Conservation (phyloP, 371 early-diverging fungal species). For the Polyrhizophydium stewartii region DNA sequence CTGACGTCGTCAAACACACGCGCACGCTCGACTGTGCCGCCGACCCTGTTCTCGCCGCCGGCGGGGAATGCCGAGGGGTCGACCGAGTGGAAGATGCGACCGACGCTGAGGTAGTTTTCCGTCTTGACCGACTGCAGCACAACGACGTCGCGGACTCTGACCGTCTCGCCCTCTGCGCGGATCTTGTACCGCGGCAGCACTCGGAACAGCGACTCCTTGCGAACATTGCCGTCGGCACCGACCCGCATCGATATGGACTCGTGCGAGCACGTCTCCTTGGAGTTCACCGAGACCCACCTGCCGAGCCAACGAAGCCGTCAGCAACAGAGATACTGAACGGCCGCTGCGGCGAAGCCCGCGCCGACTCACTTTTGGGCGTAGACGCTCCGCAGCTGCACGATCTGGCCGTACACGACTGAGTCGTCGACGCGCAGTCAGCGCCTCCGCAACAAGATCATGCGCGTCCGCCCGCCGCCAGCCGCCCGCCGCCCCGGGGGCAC, state of each 20-base stretch:
- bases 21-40: neutral
- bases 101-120: slow-evolving; percentile 47
- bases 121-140: slow-evolving; percentile 49
- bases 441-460: too few relatives aligned
- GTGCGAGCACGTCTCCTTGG: slow-evolving; percentile 36
- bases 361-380: slow-evolving; percentile 41
- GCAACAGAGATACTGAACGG: too few relatives aligned
- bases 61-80: slow-evolving; percentile 5
- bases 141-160: slow-evolving; percentile 47
- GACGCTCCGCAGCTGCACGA: slow-evolving; percentile 46
- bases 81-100: slow-evolving; percentile 4
- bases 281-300: slow-evolving; percentile 44
- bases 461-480: too few relatives aligned
- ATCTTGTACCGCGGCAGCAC: slow-evolving; percentile 54
- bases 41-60: neutral
- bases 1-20: slow-evolving; percentile 24
- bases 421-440: too few relatives aligned
- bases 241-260: slow-evolving; percentile 40
- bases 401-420: slow-evolving; percentile 48
- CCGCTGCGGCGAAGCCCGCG: too few relatives aligned
- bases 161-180: slow-evolving; percentile 52
- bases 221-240: slow-evolving; percentile 33
- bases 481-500: too few relatives aligned
- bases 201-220: slow-evolving; percentile 40
- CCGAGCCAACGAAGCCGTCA: too few relatives aligned